These are phyloP conservation scores for Xylaria grammica DNA, from an alignment of 495 filamentous ascomycete genomes.

Conservation along the genomic window DNA sequence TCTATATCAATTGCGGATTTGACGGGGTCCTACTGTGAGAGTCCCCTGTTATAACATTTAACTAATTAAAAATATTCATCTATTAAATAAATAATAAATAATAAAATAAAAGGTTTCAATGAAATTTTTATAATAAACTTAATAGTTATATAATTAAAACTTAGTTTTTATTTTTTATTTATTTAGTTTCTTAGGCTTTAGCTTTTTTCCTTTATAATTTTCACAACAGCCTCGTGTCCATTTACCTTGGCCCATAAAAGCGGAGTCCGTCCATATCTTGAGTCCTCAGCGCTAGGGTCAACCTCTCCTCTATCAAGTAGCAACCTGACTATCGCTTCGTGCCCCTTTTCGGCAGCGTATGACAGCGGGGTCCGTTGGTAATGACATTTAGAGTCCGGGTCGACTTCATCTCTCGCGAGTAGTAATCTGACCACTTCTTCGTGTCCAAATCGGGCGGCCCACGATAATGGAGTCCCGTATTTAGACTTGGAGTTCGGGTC, in stretches of 20 bases:
- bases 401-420: neutral
- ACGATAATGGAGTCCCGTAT: neutral
- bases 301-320: neutral
- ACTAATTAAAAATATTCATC: too few species aligned
- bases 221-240: slow-evolving; percentile 44
- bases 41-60: too few species aligned
- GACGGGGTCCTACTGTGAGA: too few species aligned
- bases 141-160: too few species aligned
- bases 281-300: too few species aligned
- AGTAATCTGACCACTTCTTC: neutral
- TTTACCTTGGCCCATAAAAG: slow-evolving; percentile 45
- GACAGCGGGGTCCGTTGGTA: neutral
- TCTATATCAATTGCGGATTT: too few species aligned
- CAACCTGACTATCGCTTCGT: neutral
- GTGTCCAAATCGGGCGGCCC: neutral
- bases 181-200: neutral
- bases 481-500: neutral
- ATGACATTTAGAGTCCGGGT: neutral
- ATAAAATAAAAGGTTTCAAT: too few species aligned
- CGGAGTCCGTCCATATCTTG: slow-evolving; percentile 30
- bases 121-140: too few species aligned
- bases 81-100: too few species aligned
- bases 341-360: neutral
- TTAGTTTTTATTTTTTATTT: too few species aligned
- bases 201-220: neutral